Base-by-base conservation (phyloP, 139 green algal genomes). In the Chara braunii region DNA sequence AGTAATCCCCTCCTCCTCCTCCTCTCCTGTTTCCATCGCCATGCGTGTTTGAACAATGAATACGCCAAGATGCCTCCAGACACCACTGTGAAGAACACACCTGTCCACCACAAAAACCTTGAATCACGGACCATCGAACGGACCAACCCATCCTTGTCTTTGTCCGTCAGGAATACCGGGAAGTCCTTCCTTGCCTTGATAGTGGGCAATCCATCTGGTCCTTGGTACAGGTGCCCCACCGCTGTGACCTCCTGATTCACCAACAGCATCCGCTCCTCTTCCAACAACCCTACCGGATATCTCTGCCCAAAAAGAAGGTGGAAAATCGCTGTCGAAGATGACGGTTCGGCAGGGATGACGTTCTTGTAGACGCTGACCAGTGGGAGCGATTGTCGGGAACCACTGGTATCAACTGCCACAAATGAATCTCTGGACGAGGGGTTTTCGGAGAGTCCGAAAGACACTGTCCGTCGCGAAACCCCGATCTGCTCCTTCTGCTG, bases 251-350 rank as follows among this genome's bases (percentile, higher is more conserved):
- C 57, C 44, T 23, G 32, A 5, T 24, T 24, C 11, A 52, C 57
- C 30, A 32, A 66, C n/a, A 67, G 44, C 9, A 67, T 52, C 18
- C 62, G 60, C 7, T 67, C 57, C 43, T 67, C 57, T 30, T 67
- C 8, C 18, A 67, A 4, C 5, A 67, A 4, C 26, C 57, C 57
- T 67, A 67, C 57, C 22, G 57, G 57, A 8, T 66, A 6, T 4
- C 43, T 42, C 9, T 67, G 57, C 18, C 24, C 24, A 11, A 67
- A 52, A n/a, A n/a, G n/a, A n/a, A n/a, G n/a, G n/a, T n/a, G n/a
- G 37, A 67, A 11, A 6, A 60, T 9, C 30, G 36, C 31, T 5
- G 57, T 67, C 26, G 5, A 36, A n/a, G 32, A 36, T 6, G 57
- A 67, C 8, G 43, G 4, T 5, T 67, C 57, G 7, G 24, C 57